phyloP scores from a whole-genome alignment of 805 yeast species.

The Tetrapisispora fleetii region DNA sequence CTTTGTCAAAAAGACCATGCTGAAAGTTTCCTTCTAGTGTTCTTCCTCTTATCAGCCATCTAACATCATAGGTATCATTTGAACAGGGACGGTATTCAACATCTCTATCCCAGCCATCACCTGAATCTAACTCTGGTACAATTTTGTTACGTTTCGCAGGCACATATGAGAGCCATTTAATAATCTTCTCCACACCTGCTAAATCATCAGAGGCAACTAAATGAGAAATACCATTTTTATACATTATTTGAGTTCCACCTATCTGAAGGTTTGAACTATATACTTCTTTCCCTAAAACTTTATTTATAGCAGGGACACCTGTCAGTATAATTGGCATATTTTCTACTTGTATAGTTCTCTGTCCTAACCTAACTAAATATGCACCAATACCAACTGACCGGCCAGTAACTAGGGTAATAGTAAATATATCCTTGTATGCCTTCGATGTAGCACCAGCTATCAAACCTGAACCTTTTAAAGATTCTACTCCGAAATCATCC shows the following conservation, averaged over 20 bases:
- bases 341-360: conserved; percentile 96
- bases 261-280: conserved; percentile 93
- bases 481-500: conserved; percentile 97
- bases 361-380: conserved; percentile 93
- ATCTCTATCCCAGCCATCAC: conserved; percentile 90
- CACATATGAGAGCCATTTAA: conserved; percentile 91
- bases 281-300: conserved; percentile 91
- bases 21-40: conserved; percentile 60
- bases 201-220: conserved; percentile 90
- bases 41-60: conserved; percentile 90
- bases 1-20: conserved; percentile 83
- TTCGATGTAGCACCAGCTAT: conserved; percentile 98
- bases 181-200: conserved; percentile 89
- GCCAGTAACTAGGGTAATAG: conserved; percentile 95
- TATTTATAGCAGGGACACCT: conserved; percentile 98
- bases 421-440: conserved; percentile 95
- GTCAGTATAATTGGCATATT: conserved; percentile 98
- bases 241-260: conserved; percentile 99
- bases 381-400: conserved; percentile 99
- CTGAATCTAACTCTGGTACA: conserved; percentile 74
- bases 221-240: conserved; percentile 96
- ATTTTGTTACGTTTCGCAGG: conserved; percentile 86
- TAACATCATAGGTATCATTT: conserved; percentile 74
- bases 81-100: conserved; percentile 69
- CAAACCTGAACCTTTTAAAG: conserved; percentile 94